Percentiles rank a stretch among this genome's conserved stretches.
Evolutionary conservation across 176 grass and related monocot genomes (phyloP).

Genomic region (Bromus sterilis): DNA sequence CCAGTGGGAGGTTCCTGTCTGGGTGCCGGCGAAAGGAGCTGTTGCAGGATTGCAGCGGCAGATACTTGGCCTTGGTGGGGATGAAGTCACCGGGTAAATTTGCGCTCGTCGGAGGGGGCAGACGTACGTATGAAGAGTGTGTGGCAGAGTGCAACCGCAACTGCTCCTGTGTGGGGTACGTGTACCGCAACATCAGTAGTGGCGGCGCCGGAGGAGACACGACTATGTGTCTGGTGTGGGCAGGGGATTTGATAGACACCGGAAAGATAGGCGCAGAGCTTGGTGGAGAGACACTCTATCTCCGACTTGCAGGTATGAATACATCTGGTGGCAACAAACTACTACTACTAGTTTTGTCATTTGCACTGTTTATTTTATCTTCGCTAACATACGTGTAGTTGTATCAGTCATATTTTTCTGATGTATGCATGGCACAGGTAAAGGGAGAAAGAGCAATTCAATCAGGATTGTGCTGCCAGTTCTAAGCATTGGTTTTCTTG

Average conservation of each 20-base stretch:
- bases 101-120: not conserved
- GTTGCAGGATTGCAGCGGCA: not conserved
- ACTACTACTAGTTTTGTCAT: not conserved
- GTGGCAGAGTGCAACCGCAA: constrained; percentile 20
- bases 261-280: not conserved
- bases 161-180: constrained; percentile 53
- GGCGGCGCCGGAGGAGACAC: not conserved
- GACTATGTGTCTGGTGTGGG: constrained; percentile 32
- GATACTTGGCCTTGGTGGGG: not conserved
- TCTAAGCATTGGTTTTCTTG: too few species aligned
- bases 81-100: not conserved
- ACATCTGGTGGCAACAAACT: not conserved
- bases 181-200: not conserved
- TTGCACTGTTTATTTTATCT: not conserved
- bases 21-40: constrained; percentile 22
- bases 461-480: too few species aligned
- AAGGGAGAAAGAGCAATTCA: too few species aligned
- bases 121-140: constrained; percentile 11
- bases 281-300: constrained; percentile 24
- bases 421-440: too few species aligned
- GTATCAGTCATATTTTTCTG: not conserved
- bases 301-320: not conserved
- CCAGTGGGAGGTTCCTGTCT: not conserved
- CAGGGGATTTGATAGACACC: constrained; percentile 16
- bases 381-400: not conserved